Percentiles rank a stretch among this genome's conserved stretches.
Conservation (phyloP, 371 early-diverging fungal species). For the Mucor racemosus region DNA sequence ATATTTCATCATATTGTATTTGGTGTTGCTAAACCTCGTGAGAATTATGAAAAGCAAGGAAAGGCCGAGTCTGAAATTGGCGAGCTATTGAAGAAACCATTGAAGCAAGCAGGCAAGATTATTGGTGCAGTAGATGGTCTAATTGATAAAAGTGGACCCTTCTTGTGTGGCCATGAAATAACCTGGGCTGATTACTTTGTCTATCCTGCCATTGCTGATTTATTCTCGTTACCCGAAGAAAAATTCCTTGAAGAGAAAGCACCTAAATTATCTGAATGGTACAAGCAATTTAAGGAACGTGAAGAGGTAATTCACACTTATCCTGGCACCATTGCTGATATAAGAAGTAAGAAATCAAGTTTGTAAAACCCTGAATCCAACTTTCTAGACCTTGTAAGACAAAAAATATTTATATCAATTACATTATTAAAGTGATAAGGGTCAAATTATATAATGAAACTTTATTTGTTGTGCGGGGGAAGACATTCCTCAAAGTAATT, state of each 20-base stretch:
- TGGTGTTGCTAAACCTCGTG: constrained; percentile 32
- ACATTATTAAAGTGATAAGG: not conserved
- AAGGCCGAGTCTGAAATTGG: constrained; percentile 28
- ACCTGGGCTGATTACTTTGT: constrained; percentile 51
- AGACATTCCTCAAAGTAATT: not conserved
- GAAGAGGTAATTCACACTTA: constrained; percentile 33
- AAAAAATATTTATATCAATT: not conserved
- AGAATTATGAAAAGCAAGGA: constrained; percentile 23
- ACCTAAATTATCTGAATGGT: constrained; percentile 37
- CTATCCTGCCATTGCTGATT: constrained; percentile 41
- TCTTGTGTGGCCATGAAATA: constrained; percentile 31
- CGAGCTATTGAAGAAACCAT: constrained; percentile 7
- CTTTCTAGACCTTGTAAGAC: not conserved
- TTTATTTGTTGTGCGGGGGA: not conserved
- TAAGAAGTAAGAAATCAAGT: constrained; percentile 6
- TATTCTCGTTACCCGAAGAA: constrained; percentile 32
- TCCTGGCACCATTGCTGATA: constrained; percentile 38
- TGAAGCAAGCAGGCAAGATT: constrained; percentile 19
- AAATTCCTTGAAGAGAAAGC: constrained; percentile 22
- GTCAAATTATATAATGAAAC: constrained; percentile 4
- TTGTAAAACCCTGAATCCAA: constrained; percentile 5
- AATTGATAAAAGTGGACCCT: constrained; percentile 13
- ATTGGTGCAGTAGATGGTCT: constrained; percentile 15
- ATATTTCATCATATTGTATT: constrained; percentile 36
- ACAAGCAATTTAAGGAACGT: constrained; percentile 22